Evolutionary conservation across 176 grass and related monocot genomes (phyloP).

Genomic region (Puccinellia tenuiflora): DNA sequence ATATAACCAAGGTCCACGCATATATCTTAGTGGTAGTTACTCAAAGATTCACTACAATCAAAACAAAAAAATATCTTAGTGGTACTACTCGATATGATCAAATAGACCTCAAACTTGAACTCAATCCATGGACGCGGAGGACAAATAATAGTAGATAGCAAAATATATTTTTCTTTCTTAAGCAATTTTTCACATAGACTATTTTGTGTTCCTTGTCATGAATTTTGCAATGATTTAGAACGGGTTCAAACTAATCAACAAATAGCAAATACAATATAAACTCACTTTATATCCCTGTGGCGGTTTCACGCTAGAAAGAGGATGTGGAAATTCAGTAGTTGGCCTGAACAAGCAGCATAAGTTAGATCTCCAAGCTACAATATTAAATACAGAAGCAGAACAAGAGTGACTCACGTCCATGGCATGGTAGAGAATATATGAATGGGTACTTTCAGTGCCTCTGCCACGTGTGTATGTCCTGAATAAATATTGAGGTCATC

Average conservation of each 20-base stretch:
- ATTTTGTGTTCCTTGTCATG: not conserved
- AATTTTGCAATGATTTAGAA: conserved; percentile 5
- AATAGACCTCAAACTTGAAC: not conserved
- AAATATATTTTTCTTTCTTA: not conserved
- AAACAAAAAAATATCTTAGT: not conserved
- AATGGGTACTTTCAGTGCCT: conserved; percentile 83
- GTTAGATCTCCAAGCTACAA: conserved; percentile 20
- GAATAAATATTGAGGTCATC: conserved; percentile 48
- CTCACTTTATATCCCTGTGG: conserved; percentile 78
- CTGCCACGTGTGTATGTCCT: conserved; percentile 96
- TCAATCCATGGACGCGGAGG: not conserved
- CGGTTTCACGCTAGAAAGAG: conserved; percentile 89
- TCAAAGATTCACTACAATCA: not conserved
- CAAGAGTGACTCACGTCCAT: conserved; percentile 78
- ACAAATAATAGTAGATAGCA: not conserved
- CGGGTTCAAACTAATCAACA: not conserved
- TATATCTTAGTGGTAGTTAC: not conserved
- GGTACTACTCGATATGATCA: not conserved
- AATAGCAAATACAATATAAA: conserved; percentile 16
- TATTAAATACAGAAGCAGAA: conserved; percentile 17
- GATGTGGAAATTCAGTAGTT: conserved; percentile 97
- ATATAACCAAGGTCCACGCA: not conserved
- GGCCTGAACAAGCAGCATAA: conserved; percentile 61
- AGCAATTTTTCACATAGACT: not conserved
- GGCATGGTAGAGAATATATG: conserved; percentile 99